Conservation (phyloP, 208 protist species). For the Leishmania lainsoni region DNA sequence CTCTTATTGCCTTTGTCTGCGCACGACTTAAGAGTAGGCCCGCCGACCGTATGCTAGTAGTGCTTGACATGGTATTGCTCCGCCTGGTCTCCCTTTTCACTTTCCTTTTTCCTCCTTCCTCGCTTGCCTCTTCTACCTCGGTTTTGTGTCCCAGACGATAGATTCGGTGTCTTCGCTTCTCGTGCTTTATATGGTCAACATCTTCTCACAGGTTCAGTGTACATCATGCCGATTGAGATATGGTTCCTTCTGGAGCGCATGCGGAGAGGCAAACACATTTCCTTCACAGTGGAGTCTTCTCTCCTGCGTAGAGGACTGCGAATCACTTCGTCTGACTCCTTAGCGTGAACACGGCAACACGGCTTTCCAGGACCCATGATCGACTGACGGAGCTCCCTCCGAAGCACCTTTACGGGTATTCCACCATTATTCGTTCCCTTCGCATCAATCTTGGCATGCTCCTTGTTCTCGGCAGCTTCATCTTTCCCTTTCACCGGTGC, state of each 20-base stretch:
- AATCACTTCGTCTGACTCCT: constrained; percentile 27
- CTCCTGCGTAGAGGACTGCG: constrained; percentile 20
- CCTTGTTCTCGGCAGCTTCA: constrained; percentile 58
- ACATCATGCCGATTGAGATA: neutral
- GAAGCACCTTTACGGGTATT: constrained; percentile 28
- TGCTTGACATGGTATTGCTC: neutral
- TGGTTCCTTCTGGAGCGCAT: constrained; percentile 36
- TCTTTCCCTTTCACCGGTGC: constrained; percentile 73
- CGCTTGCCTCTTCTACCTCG: neutral
- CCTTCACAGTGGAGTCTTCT: constrained; percentile 28
- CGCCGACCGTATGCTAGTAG: neutral
- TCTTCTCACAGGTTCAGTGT: neutral
- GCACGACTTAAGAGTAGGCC: neutral
- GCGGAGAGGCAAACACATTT: constrained; percentile 50
- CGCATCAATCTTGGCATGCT: constrained; percentile 81
- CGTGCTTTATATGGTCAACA: neutral
- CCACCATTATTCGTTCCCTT: constrained; percentile 65
- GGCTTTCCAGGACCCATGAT: constrained; percentile 6
- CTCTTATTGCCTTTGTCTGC: neutral
- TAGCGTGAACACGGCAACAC: constrained; percentile 24
- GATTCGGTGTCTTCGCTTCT: neutral
- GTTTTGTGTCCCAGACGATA: neutral
- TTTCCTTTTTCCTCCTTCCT: neutral
- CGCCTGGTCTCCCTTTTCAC: neutral
- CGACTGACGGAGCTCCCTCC: constrained; percentile 31